phyloP scores from a whole-genome alignment of 768 basidiomycete species.

The Porpolomopsis calyptriformis region DNA sequence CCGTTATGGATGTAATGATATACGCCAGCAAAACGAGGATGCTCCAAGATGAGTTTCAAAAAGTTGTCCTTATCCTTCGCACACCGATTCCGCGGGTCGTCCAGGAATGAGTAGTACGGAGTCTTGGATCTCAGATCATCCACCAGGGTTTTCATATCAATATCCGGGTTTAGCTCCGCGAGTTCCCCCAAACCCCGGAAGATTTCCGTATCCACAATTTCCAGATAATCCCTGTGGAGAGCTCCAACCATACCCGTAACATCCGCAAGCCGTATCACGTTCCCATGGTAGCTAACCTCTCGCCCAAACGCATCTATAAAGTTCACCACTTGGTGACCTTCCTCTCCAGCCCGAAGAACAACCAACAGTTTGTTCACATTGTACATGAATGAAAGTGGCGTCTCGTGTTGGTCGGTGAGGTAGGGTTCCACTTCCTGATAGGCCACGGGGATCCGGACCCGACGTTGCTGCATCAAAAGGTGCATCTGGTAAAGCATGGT shows the following conservation, averaged over 20 bases:
- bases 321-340: neutral
- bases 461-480: neutral
- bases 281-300: neutral
- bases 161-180: neutral
- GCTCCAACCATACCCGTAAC: neutral
- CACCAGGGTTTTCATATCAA: neutral
- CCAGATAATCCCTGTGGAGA: neutral
- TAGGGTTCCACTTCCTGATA: neutral
- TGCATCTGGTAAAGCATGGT: slow-evolving; percentile 4
- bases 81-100: neutral
- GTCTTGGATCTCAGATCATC: neutral
- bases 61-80: neutral
- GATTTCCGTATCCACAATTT: neutral
- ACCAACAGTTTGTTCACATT: neutral
- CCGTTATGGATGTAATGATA: neutral
- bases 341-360: neutral
- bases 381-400: neutral
- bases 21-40: neutral
- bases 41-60: neutral
- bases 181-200: neutral
- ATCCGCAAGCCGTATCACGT: neutral
- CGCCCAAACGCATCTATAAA: neutral
- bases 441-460: neutral
- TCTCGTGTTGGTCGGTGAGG: neutral
- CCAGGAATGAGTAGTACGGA: neutral